Percentiles rank a stretch among this genome's conserved stretches.
Conservation (phyloP, 352 stramenopile species). For the Albugo candida region DNA sequence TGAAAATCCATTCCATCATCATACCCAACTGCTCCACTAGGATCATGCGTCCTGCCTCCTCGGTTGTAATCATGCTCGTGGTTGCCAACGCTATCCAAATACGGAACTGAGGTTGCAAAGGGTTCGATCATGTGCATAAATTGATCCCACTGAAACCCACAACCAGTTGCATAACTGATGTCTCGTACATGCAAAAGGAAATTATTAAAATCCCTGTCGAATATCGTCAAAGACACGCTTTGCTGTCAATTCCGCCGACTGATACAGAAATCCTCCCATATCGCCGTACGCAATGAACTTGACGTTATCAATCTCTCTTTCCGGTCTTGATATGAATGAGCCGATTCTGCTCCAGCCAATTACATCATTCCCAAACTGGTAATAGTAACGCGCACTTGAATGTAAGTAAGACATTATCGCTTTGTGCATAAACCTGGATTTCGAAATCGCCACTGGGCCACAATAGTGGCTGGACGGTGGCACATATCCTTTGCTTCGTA, state of each 20-base stretch:
- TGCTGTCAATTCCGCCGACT: constrained; percentile 11
- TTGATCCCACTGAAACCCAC: constrained; percentile 45
- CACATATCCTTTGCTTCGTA: constrained; percentile 57
- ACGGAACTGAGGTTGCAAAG: no score
- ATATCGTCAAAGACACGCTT: constrained; percentile 11
- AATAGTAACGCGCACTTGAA: constrained; percentile 32
- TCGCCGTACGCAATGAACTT: constrained; percentile 74
- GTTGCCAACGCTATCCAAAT: no score
- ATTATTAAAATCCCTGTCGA: constrained; percentile 10
- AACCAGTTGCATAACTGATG: constrained; percentile 22
- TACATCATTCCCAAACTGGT: constrained; percentile 56
- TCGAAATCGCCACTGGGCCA: constrained; percentile 44
- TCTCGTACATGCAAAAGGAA: constrained; percentile 20
- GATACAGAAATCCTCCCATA: constrained; percentile 33
- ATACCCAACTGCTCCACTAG: constrained; percentile 19
- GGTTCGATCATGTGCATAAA: constrained; percentile 62
- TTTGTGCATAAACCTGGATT: constrained; percentile 59
- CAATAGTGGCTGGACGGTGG: constrained; percentile 31
- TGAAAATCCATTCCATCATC: constrained; percentile 53
- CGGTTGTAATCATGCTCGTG: no score
- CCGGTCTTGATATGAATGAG: constrained; percentile 29
- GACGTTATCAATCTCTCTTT: constrained; percentile 4
- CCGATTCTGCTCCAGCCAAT: constrained; percentile 51
- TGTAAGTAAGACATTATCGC: constrained; percentile 33
- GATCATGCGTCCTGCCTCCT: no score